Evolutionary conservation across 2,329 filamentous ascomycete genomes (phyloP), one percentile per base, ranked within the genome.

Genomic region (Stagonosporopsis tanaceti): DNA sequence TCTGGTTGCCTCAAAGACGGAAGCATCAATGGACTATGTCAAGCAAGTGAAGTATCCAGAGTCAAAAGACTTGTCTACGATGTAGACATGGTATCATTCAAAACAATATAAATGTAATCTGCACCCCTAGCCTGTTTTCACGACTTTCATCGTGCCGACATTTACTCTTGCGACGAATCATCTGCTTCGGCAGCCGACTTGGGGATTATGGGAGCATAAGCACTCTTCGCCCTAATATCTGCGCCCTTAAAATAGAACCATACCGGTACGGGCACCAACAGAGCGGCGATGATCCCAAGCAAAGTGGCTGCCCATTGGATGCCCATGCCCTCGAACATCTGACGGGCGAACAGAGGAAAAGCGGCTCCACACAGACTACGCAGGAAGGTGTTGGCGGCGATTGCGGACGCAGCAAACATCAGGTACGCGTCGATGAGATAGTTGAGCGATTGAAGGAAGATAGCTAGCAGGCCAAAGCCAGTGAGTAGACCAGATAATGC

Each of bases 341-440:
- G 82, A 2, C 78, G 79, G 0, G 82, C 80, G 64, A 85, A 85
- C 0, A 86, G 78, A 1, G 84, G 84, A 66, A 85, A 84, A 1
- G 72, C 77, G 22, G 81, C 81, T 37, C 82, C 83, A 45, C 77
- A 80, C 17, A 84, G 65, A 25, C 79, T 82, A 40, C 82, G 79
- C 17, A 84, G 73, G 71, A 85, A 82, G 0, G 82, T 85, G 56
- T 85, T 85, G 15, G 83, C 83, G 20, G 83, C 83, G 44, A 85
- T 83, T 15, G 82, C 83, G 0, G 81, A 83, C 20, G 82, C 82
- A 22, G 83, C 82, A 62, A 80, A 81, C 75, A 85, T 85, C 37
- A 86, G 77, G 67, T 86, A 87, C 0, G 83, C 81, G 60, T 87
- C 84, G 42, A 87, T 83, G n/a, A 87, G 74, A 62, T 87, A 87